Evolutionary conservation across 352 stramenopile genomes (phyloP), one percentile per base, ranked within the genome.

Genomic region (Achlya hypogyna): DNA sequence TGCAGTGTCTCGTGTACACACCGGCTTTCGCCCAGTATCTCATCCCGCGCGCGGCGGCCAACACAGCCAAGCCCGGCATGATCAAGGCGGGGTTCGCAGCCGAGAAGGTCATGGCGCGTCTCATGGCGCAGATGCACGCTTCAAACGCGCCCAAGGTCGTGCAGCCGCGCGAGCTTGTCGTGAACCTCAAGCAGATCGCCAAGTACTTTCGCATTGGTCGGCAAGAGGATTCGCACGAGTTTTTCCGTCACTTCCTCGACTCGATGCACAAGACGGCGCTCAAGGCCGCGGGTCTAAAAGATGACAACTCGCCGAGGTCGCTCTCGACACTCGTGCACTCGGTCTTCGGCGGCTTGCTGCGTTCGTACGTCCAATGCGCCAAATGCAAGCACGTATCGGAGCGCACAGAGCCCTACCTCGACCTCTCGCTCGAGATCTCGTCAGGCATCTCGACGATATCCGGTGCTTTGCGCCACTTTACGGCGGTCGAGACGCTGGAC

Each of bases 171-270:
- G 82, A 92, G 32, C 54, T 95, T 53, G 84, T 93, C 49, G 86
- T 90, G 73, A 96, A 94, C 69, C 75, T 94, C 38, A 83, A 82
- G 35, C 85, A 93, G 58, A 71, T 94, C 25, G 89, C 84, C 45
- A 93, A 92, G 69, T 78, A 72, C 69, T 94, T 96, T 66, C 85
- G 87, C 43, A 91, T 96, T 56, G 88, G 88, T 0, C 80, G 86
- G 2, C 87, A 97, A 69, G 88, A 97, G 70, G 89, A 97, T 69
- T 90, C 89, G 53, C 89, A 97, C 75, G 89, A 97, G 73, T 96
- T 96, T 71, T 93, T 97, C 63, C 79, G 88, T 0, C 64, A 95
- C 52, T 71, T 97, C 53, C 69, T 97, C 62, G 88, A 96, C 66
- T 77, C 79, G 10, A 93, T 96, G 80, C 86, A 95, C 56, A 76